Evolutionary conservation across 129 eudicot species (phyloP).

Genomic region (Heracleum sosnowskyi): DNA sequence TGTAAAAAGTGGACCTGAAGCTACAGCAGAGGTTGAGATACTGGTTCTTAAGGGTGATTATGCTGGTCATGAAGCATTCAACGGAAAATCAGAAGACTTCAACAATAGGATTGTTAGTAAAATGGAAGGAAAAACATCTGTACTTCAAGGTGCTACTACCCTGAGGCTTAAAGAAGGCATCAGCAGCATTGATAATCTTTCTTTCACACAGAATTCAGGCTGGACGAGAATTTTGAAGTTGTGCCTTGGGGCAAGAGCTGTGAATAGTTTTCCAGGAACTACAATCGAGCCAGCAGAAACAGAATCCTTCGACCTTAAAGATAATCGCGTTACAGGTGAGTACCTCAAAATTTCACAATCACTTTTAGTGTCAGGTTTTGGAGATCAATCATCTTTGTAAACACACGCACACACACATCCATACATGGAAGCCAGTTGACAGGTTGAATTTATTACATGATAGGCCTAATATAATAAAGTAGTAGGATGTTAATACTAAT

Average conservation of each 20-base stretch:
- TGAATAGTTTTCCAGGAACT: conserved; percentile 14
- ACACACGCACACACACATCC: too few species aligned
- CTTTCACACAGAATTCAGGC: conserved; percentile 37
- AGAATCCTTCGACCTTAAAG: conserved; percentile 46
- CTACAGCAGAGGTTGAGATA: conserved; percentile 43
- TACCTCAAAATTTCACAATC: too few species aligned
- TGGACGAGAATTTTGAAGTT: conserved; percentile 37
- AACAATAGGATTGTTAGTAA: conserved; percentile 28
- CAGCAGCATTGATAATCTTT: conserved; percentile 22
- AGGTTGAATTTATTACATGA: background rate
- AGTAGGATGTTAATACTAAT: background rate
- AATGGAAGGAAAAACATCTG: conserved; percentile 42
- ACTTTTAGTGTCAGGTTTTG: too few species aligned
- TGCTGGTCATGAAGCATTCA: conserved; percentile 19
- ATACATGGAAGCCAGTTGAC: too few species aligned
- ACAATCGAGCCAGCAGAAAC: conserved; percentile 50
- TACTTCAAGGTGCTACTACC: conserved; percentile 31
- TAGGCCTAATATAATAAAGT: background rate
- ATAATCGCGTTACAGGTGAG: conserved; percentile 47
- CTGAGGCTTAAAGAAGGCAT: conserved; percentile 45
- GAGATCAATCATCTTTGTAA: too few species aligned
- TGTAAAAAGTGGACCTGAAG: conserved; percentile 38
- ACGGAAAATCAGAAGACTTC: conserved; percentile 29
- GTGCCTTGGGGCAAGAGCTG: conserved; percentile 50
- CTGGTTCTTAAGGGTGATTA: conserved; percentile 38